These are phyloP conservation scores for Claviceps pazoutovae DNA, from an alignment of 2,329 filamentous ascomycete species.

Conservation along the genomic window DNA sequence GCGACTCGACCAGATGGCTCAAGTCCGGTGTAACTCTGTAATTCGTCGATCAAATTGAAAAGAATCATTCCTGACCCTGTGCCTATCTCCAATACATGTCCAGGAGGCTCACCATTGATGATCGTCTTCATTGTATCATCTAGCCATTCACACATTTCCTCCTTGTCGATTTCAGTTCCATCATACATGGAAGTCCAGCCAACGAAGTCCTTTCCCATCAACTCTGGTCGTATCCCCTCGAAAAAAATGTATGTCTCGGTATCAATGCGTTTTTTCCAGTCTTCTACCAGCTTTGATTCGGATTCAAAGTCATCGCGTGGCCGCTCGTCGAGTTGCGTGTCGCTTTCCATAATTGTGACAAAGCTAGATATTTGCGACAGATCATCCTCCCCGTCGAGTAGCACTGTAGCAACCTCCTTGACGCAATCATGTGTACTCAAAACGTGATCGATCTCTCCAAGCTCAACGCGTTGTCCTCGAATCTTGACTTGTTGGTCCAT, in stretches of 20 bases:
- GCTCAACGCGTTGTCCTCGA: slow-evolving; percentile 17
- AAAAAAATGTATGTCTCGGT: background rate
- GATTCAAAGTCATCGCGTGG: background rate
- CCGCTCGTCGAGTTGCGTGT: background rate
- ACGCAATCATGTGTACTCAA: slow-evolving; percentile 8
- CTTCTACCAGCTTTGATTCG: background rate
- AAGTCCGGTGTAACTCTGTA: slow-evolving; percentile 15
- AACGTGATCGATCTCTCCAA: slow-evolving; percentile 14
- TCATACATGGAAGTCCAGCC: slow-evolving; percentile 21
- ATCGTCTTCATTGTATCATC: slow-evolving; percentile 15
- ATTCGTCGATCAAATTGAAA: slow-evolving; percentile 12
- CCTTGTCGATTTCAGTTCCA: slow-evolving; percentile 12
- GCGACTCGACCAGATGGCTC: slow-evolving; percentile 13
- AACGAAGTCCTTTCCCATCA: slow-evolving; percentile 14
- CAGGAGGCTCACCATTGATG: slow-evolving; percentile 2
- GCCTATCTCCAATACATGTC: slow-evolving; percentile 16
- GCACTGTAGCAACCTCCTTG: slow-evolving; percentile 9
- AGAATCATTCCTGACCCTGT: slow-evolving; percentile 19
- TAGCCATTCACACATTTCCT: slow-evolving; percentile 20
- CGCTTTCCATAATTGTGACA: slow-evolving; percentile 3
- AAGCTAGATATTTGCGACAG: slow-evolving; percentile 7
- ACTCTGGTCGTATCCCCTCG: slow-evolving; percentile 1
- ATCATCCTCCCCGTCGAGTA: background rate
- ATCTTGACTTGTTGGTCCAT: slow-evolving; percentile 18
- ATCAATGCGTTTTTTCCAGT: background rate